Evolutionary conservation across 139 green algal genomes (phyloP), one percentile per base, ranked within the genome.

Genomic region (Trebouxia sp.): DNA sequence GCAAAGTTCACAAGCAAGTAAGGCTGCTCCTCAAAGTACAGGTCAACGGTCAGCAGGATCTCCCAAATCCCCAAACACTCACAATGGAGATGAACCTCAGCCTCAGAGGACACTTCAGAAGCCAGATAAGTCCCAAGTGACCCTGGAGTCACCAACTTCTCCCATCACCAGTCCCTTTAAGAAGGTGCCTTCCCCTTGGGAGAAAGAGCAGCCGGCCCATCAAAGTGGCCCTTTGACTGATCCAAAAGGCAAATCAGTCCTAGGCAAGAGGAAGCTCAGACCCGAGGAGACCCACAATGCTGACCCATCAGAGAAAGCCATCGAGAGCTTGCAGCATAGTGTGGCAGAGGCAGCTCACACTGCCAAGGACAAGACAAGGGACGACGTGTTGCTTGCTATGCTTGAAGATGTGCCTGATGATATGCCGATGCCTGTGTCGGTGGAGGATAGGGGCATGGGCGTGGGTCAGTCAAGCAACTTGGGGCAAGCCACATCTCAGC

Each of bases 151-250:
- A n/a, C n/a, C n/a, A n/a, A n/a, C 62, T 35, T 72, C 35, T 5
- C 62, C 62, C 24, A 72, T 72, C 62, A 72, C 62, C 62, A 72
- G 62, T 8, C 62, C 62, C 35, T 72, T 72, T 35, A 72, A 72
- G 24, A 72, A 45, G 32, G 62, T 72, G 62, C 62, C 32, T 26
- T 45, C 62, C 62, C 62, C 62, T 30, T 72, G 62, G 62, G 62
- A 72, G 62, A 72, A 72, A 45, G 62, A 43, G 7, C 2, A 26
- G 7, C 14, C 8, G 9, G 20, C 62, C 35, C 12, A 45, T 43
- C 62, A 72, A 43, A 26, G n/a, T 35, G 43, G 32, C 62, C 62
- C 37, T 42, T 37, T 35, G 11, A 45, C 20, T n/a, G 62, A 17
- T 28, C 62, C 35, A 32, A 7, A 14, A 9, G 15, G 32, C 62